phyloP scores from a whole-genome alignment of 148 eudicot species.

The Chenopodium berlandieri region DNA sequence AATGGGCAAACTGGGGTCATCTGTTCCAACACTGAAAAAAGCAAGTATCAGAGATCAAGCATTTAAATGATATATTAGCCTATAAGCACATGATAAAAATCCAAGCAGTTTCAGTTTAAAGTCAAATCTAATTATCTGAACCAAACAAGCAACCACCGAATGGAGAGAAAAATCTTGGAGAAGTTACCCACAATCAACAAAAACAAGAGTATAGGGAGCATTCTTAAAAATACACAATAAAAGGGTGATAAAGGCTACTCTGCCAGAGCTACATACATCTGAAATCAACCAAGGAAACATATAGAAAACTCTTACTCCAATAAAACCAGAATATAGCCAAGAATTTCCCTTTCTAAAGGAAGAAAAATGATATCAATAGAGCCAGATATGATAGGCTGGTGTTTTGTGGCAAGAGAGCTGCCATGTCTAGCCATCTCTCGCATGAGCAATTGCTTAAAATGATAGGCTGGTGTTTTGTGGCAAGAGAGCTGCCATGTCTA shows the following conservation, averaged over 20 bases:
- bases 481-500: neutral
- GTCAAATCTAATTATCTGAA: neutral
- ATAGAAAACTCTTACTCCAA: neutral
- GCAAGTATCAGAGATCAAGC: slow-evolving; percentile 1
- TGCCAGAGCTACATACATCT: neutral
- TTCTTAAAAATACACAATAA: neutral
- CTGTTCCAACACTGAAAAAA: slow-evolving; percentile 21
- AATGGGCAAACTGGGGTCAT: slow-evolving; percentile 98
- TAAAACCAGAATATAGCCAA: neutral
- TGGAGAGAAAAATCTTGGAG: neutral
- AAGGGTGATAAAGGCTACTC: neutral
- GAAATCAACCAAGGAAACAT: neutral
- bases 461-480: neutral
- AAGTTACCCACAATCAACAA: neutral
- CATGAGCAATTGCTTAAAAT: neutral
- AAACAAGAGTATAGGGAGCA: too few relatives aligned
- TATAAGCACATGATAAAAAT: neutral
- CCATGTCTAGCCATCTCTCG: neutral
- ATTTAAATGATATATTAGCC: neutral
- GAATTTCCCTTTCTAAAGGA: neutral
- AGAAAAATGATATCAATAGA: neutral
- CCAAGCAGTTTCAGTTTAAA: neutral
- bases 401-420: neutral
- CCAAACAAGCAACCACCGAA: neutral
- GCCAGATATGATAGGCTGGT: neutral